phyloP scores from a whole-genome alignment of 2,329 filamentous ascomycete species.

The Clarireedia paspali region DNA sequence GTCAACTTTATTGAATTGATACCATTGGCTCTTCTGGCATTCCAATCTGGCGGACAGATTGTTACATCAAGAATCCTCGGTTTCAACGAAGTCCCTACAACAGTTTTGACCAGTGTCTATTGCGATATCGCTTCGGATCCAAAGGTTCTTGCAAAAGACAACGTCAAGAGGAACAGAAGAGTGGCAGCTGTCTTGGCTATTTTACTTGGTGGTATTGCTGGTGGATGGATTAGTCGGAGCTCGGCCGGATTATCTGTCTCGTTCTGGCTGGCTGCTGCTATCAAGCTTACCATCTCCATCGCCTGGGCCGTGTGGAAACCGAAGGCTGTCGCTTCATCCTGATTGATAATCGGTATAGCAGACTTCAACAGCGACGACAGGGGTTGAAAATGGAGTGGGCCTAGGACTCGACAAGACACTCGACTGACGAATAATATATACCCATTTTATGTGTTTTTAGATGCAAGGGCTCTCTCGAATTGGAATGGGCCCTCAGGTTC shows the following conservation, averaged over 20 bases:
- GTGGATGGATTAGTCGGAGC: conserved; percentile 47
- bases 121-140: conserved; percentile 70
- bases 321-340: conserved; percentile 9
- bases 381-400: too few species aligned
- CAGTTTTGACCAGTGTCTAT: conserved; percentile 75
- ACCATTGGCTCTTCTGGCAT: conserved; percentile 43
- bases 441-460: too few species aligned
- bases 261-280: conserved; percentile 34
- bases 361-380: too few species aligned
- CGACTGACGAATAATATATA: too few species aligned
- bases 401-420: too few species aligned
- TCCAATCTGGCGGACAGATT: conserved; percentile 72
- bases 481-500: too few species aligned
- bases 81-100: conserved; percentile 65
- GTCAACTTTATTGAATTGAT: conserved; percentile 37
- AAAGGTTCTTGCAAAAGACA: conserved; percentile 37
- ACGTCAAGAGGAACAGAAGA: conserved; percentile 46
- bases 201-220: conserved; percentile 45
- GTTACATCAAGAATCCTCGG: conserved; percentile 64
- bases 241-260: conserved; percentile 42
- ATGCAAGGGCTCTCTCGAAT: too few species aligned
- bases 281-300: conserved; percentile 50
- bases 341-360: background rate
- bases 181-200: conserved; percentile 42
- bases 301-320: conserved; percentile 55